Percentiles rank a stretch among this genome's conserved stretches.
phyloP scores from a whole-genome alignment of 495 filamentous ascomycete species.

The Penicillium diatomitis region DNA sequence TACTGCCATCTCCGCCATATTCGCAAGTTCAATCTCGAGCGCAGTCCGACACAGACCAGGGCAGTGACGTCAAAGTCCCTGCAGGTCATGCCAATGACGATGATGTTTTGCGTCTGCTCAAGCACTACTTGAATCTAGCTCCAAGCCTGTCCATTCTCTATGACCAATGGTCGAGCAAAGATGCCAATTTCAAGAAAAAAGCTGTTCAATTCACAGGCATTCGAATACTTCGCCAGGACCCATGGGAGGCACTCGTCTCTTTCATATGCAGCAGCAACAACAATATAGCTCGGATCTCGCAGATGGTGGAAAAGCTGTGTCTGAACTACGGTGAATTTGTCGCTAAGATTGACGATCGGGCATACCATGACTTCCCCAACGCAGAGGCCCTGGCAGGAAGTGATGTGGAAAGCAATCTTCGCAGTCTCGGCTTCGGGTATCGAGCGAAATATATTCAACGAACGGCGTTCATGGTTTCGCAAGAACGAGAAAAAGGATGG shows the following conservation, averaged over 20 bases:
- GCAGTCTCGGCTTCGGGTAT: conserved; percentile 87
- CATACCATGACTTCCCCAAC: conserved; percentile 81
- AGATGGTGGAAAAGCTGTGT: conserved; percentile 94
- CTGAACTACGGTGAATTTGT: conserved; percentile 71
- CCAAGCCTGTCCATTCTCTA: conserved; percentile 70
- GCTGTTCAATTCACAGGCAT: conserved; percentile 84
- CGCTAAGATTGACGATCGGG: conserved; percentile 54
- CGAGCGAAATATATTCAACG: conserved; percentile 82
- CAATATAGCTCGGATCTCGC: conserved; percentile 87
- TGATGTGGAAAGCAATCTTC: conserved; percentile 66
- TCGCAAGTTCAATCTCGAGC: conserved; percentile 23
- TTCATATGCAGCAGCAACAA: conserved; percentile 99
- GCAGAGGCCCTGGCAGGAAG: conserved; percentile 60
- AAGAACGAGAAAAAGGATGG: conserved; percentile 63
- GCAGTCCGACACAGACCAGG: conserved; percentile 8
- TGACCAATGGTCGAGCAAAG: conserved; percentile 72
- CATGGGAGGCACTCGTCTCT: conserved; percentile 87
- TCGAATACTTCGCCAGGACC: conserved; percentile 88
- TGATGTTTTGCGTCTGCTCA: conserved; percentile 57
- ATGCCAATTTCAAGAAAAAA: conserved; percentile 83
- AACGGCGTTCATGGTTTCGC: conserved; percentile 66
- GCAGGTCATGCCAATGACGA: conserved; percentile 31
- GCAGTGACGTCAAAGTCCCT: neutral
- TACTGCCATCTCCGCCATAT: conserved; percentile 17
- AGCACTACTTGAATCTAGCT: conserved; percentile 74